Evolutionary conservation across 129 eudicot species (phyloP).

Genomic region (Chrysanthemum makinoi): DNA sequence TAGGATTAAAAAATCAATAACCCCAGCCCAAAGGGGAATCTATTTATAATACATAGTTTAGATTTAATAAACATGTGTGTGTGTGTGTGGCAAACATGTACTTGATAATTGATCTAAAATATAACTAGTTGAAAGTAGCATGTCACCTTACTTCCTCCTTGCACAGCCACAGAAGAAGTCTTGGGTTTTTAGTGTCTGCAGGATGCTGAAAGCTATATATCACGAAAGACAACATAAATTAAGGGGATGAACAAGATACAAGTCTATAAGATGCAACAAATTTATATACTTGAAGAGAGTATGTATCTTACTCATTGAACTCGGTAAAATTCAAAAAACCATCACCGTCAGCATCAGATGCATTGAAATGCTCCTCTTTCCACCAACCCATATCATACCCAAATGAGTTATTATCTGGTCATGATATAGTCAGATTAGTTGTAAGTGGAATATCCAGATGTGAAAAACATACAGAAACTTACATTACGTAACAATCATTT

Average conservation of each 20-base stretch:
- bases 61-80: too few species aligned
- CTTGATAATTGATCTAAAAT: background rate
- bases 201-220: conserved; percentile 87
- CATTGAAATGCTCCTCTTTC: conserved; percentile 97
- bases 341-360: conserved; percentile 88
- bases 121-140: conserved; percentile 16
- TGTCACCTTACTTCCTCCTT: conserved; percentile 92
- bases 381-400: conserved; percentile 99
- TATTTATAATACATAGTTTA: too few species aligned
- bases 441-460: conserved; percentile 18
- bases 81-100: background rate
- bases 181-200: conserved; percentile 75
- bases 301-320: conserved; percentile 80
- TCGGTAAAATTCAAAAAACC: conserved; percentile 82
- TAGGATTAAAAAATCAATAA: background rate
- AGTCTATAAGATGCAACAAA: background rate
- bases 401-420: conserved; percentile 64
- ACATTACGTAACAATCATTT: background rate
- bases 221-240: conserved; percentile 6
- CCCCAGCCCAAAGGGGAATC: background rate
- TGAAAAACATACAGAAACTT: conserved; percentile 5
- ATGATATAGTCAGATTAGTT: conserved; percentile 19
- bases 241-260: conserved; percentile 12
- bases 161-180: conserved; percentile 86
- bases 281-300: conserved; percentile 7